A percentile compares a stretch with the other conserved stretches of the same genome.
Evolutionary conservation across 768 basidiomycete genomes (phyloP).

Genomic region (Trametes elegans): DNA sequence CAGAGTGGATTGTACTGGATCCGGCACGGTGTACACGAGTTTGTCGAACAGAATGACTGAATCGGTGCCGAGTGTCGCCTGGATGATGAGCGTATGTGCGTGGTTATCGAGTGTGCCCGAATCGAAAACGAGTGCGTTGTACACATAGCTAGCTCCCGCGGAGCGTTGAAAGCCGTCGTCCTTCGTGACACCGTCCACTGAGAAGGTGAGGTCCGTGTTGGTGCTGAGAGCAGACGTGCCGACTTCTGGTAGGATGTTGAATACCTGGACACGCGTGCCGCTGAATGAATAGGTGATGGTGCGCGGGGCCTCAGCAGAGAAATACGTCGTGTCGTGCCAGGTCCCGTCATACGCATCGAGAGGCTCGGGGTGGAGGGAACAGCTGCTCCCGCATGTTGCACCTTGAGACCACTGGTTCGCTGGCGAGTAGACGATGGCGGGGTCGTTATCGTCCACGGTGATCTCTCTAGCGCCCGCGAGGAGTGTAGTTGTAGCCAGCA

Average conservation of each 20-base stretch:
- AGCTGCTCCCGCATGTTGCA: not conserved
- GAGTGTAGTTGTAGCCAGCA: not conserved
- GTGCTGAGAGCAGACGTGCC: not conserved
- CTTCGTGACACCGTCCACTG: not conserved
- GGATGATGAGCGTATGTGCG: not conserved
- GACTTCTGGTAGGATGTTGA: not conserved
- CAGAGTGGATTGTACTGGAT: not conserved
- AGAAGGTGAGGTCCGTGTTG: conserved; percentile 5
- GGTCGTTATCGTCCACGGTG: not conserved
- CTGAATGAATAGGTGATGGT: not conserved
- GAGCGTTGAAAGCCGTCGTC: not conserved
- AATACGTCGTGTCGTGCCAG: conserved; percentile 14
- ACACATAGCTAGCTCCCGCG: not conserved
- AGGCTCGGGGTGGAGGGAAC: not conserved
- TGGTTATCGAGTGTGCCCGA: not conserved
- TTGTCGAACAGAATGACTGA: conserved; percentile 8
- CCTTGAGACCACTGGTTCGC: conserved; percentile 10
- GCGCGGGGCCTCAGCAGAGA: not conserved
- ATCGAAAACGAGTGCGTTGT: conserved; percentile 1
- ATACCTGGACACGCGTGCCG: conserved; percentile 6
- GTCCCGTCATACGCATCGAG: not conserved
- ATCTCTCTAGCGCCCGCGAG: not conserved
- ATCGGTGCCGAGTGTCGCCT: not conserved
- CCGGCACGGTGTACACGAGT: conserved; percentile 4
- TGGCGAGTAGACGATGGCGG: conserved; percentile 4